Base-by-base conservation (phyloP, 805 yeast genomes). In the Ogataea saltuana region DNA sequence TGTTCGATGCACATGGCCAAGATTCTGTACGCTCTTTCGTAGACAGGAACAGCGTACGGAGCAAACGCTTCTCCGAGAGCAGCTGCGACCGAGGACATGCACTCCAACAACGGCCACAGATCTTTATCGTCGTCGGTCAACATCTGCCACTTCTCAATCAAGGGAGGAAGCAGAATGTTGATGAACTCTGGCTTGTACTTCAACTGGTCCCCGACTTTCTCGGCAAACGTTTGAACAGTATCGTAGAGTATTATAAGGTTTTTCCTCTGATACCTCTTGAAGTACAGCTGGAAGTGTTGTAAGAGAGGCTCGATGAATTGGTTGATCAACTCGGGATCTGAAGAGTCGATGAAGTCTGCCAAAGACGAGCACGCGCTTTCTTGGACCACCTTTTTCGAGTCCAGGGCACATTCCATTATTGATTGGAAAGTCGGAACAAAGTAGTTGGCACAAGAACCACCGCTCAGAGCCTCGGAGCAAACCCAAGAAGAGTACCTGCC, bases 81-180 rank as follows among this genome's bases (percentile, higher is more conserved):
- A 1, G 96, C 89, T 10, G 97, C 95, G 25, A 93, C 85, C 15
- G 89, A 80, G 4, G 97, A 87, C 78, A 93, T 76, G 65, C 98
- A 90, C 64, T 91, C 98, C 46, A 93, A 68, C 50, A 93, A 71
- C 5, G 97, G 95, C 91, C 97, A 88, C 51, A 91, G 65, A 54
- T 82, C 96, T 42, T 78, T 77, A 61, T 91, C 97, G 42, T 81
- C 80, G 59, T 93, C 97, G 12, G 70, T 68, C 39, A 89, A 64
- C 29, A 64, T 54, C 44, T 82, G 80, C 99, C 99, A 93, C 64
- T 87, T 85, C 11, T 68, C 72, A 38, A 91, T 76, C 44, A 93
- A 70, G 19, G 96, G 95, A 4, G 96, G 96, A 52, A 93, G 68
- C 15, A 93, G 67, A 1, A 75, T 58, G 42, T 79, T 72, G 49